Percentiles rank a stretch among this genome's conserved stretches.
These are phyloP conservation scores for Penicillium paxilli DNA, from an alignment of 495 filamentous ascomycete genomes.

Conservation along the genomic window DNA sequence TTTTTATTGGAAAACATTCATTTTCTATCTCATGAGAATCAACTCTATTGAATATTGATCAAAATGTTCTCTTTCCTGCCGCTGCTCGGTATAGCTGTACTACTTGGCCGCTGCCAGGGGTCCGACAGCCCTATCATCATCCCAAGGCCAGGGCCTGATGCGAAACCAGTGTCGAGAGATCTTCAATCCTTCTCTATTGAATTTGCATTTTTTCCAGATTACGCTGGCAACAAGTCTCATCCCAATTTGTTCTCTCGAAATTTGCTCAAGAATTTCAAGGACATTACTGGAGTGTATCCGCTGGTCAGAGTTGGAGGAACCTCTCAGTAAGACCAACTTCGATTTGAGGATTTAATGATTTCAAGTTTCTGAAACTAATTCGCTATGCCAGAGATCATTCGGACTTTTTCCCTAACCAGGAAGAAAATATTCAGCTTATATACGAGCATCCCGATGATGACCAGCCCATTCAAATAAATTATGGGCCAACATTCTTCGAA, in stretches of 20 bases:
- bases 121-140: neutral
- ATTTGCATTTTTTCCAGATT: slow-evolving; percentile 26
- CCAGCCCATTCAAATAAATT: slow-evolving; percentile 15
- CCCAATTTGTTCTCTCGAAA: slow-evolving; percentile 24
- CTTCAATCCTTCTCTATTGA: slow-evolving; percentile 24
- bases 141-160: neutral
- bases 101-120: neutral
- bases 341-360: no score
- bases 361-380: no score
- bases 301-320: slow-evolving; percentile 24
- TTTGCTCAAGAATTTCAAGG: slow-evolving; percentile 17
- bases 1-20: neutral
- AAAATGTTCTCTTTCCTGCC: neutral
- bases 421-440: slow-evolving; percentile 11
- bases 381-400: slow-evolving; percentile 9
- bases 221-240: slow-evolving; percentile 23
- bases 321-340: slow-evolving; percentile 27
- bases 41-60: neutral
- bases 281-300: slow-evolving; percentile 12
- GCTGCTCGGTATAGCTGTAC: neutral
- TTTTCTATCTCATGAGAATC: neutral
- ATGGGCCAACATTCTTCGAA: slow-evolving; percentile 21
- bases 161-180: slow-evolving; percentile 3
- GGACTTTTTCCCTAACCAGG: slow-evolving; percentile 12
- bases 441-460: slow-evolving; percentile 12